Percentiles rank a stretch among this genome's conserved stretches.
Conservation (phyloP, 345 rosid species). For the Eucalyptus caleyi region DNA sequence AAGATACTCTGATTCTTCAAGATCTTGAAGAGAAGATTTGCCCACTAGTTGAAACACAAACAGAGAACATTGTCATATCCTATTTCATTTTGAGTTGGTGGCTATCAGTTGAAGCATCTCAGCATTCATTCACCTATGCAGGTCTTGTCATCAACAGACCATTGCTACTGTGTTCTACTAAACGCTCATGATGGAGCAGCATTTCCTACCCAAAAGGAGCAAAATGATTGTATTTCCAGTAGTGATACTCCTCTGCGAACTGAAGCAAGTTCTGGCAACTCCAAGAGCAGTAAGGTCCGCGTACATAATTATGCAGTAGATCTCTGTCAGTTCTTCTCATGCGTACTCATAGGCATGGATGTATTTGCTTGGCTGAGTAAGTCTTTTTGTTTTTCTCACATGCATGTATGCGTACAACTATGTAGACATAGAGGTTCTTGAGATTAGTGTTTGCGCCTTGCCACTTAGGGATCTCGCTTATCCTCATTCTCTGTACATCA, state of each 20-base stretch:
- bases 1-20: background rate
- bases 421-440: background rate
- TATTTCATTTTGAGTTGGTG: background rate
- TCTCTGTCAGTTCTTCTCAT: background rate
- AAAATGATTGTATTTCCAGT: constrained; percentile 31
- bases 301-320: background rate
- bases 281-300: constrained; percentile 57
- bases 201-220: constrained; percentile 53
- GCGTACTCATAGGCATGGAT: background rate
- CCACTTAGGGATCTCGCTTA: background rate
- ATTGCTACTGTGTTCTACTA: constrained; percentile 91
- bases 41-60: background rate
- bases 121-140: constrained; percentile 5
- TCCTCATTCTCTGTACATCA: background rate
- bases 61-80: background rate
- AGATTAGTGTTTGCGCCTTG: background rate
- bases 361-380: background rate
- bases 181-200: constrained; percentile 94
- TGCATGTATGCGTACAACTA: background rate
- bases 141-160: constrained; percentile 83
- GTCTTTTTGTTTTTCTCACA: background rate
- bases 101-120: background rate
- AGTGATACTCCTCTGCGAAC: constrained; percentile 10
- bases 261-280: constrained; percentile 19
- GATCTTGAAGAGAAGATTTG: background rate